Evolutionary conservation across 768 basidiomycete genomes (phyloP).

Genomic region (Mycena latifolia): DNA sequence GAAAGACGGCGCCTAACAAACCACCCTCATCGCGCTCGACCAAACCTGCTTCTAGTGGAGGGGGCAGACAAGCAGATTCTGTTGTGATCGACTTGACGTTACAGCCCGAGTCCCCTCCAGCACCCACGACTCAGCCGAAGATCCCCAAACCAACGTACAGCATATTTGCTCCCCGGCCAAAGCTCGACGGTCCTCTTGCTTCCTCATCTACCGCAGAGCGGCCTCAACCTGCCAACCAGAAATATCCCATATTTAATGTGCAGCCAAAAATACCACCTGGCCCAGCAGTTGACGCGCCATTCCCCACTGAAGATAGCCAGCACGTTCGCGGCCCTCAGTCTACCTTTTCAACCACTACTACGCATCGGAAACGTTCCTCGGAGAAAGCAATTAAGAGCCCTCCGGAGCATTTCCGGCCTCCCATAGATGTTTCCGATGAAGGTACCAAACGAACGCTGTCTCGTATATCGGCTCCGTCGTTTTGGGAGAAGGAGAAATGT

Average conservation of each 20-base stretch:
- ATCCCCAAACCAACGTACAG: conserved; percentile 21
- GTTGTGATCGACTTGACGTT: conserved; percentile 58
- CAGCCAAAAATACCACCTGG: conserved; percentile 39
- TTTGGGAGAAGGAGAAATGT: conserved; percentile 27
- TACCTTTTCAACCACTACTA: conserved; percentile 39
- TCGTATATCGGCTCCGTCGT: conserved; percentile 15
- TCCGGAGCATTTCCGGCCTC: conserved; percentile 8
- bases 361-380: conserved; percentile 15
- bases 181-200: conserved; percentile 7
- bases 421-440: neutral
- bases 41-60: conserved; percentile 28
- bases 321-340: conserved; percentile 74
- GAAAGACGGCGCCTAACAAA: conserved; percentile 8
- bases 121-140: neutral
- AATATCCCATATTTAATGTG: conserved; percentile 62
- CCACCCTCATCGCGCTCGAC: conserved; percentile 14
- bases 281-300: conserved; percentile 48
- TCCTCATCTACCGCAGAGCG: conserved; percentile 11
- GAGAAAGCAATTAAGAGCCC: neutral
- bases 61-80: conserved; percentile 53
- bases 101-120: conserved; percentile 17
- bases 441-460: neutral
- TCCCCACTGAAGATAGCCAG: conserved; percentile 64
- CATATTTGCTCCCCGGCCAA: conserved; percentile 22
- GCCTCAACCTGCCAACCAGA: conserved; percentile 42